These are phyloP conservation scores for Bisporella sp. DNA, from an alignment of 2,329 filamentous ascomycete genomes.

Conservation along the genomic window DNA sequence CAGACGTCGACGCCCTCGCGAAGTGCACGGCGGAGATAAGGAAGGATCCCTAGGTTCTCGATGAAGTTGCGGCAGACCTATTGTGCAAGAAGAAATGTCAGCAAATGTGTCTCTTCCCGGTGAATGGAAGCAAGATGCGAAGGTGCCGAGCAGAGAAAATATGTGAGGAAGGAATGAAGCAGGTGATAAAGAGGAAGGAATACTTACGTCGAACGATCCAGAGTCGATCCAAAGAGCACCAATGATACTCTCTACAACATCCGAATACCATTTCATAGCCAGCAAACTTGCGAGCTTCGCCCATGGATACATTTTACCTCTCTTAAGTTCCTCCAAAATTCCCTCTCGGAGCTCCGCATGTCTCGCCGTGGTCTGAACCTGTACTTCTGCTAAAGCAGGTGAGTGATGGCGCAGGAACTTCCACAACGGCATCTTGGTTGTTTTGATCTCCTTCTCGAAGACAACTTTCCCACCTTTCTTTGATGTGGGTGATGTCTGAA, in stretches of 20 bases:
- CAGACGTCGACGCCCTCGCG: slow-evolving; percentile 47
- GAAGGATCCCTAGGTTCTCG: slow-evolving; percentile 56
- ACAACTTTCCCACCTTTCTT: background rate
- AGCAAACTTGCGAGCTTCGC: slow-evolving; percentile 56
- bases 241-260: slow-evolving; percentile 73
- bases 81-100: too few species aligned
- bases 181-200: too few species aligned
- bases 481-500: background rate
- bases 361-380: slow-evolving; percentile 24
- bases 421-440: slow-evolving; percentile 44
- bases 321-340: slow-evolving; percentile 43
- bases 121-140: too few species aligned
- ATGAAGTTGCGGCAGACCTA: slow-evolving; percentile 51
- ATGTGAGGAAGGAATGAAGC: too few species aligned
- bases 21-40: slow-evolving; percentile 55
- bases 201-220: slow-evolving; percentile 42
- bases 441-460: background rate
- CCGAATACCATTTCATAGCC: slow-evolving; percentile 72
- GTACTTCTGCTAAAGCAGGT: slow-evolving; percentile 38
- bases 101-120: too few species aligned
- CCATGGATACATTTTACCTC: slow-evolving; percentile 66
- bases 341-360: slow-evolving; percentile 35
- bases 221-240: slow-evolving; percentile 82
- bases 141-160: too few species aligned
- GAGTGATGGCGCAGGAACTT: slow-evolving; percentile 59